Evolutionary conservation across 768 basidiomycete species (phyloP).

Genomic region (Boletus insuetus): DNA sequence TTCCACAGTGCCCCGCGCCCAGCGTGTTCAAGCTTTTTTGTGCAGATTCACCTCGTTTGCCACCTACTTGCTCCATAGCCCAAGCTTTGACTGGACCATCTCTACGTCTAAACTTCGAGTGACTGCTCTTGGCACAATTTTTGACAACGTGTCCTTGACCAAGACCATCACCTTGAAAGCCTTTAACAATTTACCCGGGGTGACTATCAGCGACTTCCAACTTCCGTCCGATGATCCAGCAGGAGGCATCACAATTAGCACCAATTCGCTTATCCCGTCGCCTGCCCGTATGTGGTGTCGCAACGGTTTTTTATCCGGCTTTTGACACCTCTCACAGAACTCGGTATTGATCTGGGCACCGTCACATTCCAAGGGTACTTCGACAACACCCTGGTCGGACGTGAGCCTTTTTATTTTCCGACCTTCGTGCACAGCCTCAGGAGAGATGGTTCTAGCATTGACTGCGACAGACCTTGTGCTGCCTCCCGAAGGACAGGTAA

Average conservation of each 20-base stretch:
- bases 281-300: slow-evolving; percentile 51
- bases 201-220: slow-evolving; percentile 69
- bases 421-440: background rate
- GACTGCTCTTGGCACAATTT: slow-evolving; percentile 64
- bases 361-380: slow-evolving; percentile 64
- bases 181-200: slow-evolving; percentile 68
- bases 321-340: slow-evolving; percentile 40
- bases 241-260: slow-evolving; percentile 70
- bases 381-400: slow-evolving; percentile 53
- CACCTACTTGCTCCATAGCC: slow-evolving; percentile 60
- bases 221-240: slow-evolving; percentile 65
- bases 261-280: slow-evolving; percentile 64
- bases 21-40: background rate
- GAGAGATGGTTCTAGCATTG: slow-evolving; percentile 42
- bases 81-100: slow-evolving; percentile 67
- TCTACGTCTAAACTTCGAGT: slow-evolving; percentile 62
- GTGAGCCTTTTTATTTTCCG: slow-evolving; percentile 37
- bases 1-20: background rate
- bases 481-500: slow-evolving; percentile 44
- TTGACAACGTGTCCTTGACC: slow-evolving; percentile 58
- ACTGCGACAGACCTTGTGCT: slow-evolving; percentile 49
- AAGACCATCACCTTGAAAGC: slow-evolving; percentile 66
- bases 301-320: background rate
- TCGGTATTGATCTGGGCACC: slow-evolving; percentile 67
- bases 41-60: slow-evolving; percentile 63